Conservation (phyloP, 2,329 filamentous ascomycete species). For the Talaromyces sp. region DNA sequence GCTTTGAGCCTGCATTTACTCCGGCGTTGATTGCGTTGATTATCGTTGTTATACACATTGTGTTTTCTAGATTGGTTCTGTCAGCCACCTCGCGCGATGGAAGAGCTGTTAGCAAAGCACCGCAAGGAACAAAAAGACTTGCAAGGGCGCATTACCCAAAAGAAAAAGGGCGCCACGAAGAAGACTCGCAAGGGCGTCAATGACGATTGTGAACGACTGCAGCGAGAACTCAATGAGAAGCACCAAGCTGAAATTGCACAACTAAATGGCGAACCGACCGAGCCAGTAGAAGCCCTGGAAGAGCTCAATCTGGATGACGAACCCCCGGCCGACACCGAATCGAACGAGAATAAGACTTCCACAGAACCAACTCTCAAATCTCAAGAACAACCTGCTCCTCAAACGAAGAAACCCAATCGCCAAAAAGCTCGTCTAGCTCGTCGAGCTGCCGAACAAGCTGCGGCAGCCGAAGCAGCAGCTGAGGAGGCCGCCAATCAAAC, state of each 20-base stretch:
- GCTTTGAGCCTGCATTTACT: slow-evolving; percentile 10
- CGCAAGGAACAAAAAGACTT: slow-evolving; percentile 87
- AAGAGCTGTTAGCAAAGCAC: slow-evolving; percentile 77
- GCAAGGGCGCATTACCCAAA: slow-evolving; percentile 81
- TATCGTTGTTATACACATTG: slow-evolving; percentile 5
- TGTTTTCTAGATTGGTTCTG: neutral
- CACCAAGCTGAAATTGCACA: slow-evolving; percentile 56
- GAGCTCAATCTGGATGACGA: slow-evolving; percentile 36
- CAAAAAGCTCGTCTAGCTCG: slow-evolving; percentile 90
- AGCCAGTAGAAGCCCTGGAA: slow-evolving; percentile 33
- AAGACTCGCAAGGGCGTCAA: slow-evolving; percentile 71
- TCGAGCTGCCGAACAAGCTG: slow-evolving; percentile 81
- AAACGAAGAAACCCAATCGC: slow-evolving; percentile 76
- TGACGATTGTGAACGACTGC: slow-evolving; percentile 64
- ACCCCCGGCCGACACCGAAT: slow-evolving; percentile 15
- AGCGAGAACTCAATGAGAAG: slow-evolving; percentile 57
- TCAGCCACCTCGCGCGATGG: slow-evolving; percentile 52
- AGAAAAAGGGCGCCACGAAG: slow-evolving; percentile 96
- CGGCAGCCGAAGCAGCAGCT: slow-evolving; percentile 67
- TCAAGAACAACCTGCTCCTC: slow-evolving; percentile 23
- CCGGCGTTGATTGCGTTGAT: neutral
- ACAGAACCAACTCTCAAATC: slow-evolving; percentile 6
- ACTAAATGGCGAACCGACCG: slow-evolving; percentile 41
- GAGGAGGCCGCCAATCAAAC: slow-evolving; percentile 75
- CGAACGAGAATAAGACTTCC: slow-evolving; percentile 11